A percentile compares a stretch with the other conserved stretches of the same genome.
Evolutionary conservation across 345 rosid genomes (phyloP).

Genomic region (Euphorbia pulcherrima): DNA sequence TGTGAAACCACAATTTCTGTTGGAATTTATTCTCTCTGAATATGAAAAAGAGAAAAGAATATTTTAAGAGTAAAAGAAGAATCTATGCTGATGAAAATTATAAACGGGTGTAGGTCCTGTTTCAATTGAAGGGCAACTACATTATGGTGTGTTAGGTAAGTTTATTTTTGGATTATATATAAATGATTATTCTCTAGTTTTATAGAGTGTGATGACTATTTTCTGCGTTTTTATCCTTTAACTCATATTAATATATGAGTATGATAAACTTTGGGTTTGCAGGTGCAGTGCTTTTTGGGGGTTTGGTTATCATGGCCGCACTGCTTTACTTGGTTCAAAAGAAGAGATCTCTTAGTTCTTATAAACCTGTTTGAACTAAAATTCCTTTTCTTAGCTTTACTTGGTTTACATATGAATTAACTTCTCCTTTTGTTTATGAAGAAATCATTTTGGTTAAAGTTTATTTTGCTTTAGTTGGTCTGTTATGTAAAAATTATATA

Average conservation of each 20-base stretch:
- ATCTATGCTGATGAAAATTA: too few relatives aligned
- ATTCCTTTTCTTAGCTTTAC: not conserved
- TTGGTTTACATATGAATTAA: too few relatives aligned
- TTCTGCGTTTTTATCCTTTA: too few relatives aligned
- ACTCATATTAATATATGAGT: not conserved
- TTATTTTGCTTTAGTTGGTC: too few relatives aligned
- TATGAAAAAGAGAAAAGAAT: too few relatives aligned
- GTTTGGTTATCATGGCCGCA: not conserved
- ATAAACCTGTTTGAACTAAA: conserved; percentile 16
- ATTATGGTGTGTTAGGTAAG: conserved; percentile 18
- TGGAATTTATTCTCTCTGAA: not conserved
- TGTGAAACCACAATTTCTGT: too few relatives aligned
- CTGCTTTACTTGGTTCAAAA: conserved; percentile 10
- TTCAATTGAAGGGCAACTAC: conserved; percentile 1
- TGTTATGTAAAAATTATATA: too few relatives aligned
- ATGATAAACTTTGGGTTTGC: not conserved
- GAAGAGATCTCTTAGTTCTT: conserved; percentile 9
- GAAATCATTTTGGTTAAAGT: too few relatives aligned
- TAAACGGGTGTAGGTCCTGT: not conserved
- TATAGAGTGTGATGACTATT: too few relatives aligned
- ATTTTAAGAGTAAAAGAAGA: too few relatives aligned
- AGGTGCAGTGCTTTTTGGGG: conserved; percentile 20
- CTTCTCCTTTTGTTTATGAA: too few relatives aligned
- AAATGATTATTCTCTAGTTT: too few relatives aligned
- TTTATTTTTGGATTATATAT: not conserved